Evolutionary conservation across 768 basidiomycete species (phyloP).

Genomic region (Russula griseocarnosa): DNA sequence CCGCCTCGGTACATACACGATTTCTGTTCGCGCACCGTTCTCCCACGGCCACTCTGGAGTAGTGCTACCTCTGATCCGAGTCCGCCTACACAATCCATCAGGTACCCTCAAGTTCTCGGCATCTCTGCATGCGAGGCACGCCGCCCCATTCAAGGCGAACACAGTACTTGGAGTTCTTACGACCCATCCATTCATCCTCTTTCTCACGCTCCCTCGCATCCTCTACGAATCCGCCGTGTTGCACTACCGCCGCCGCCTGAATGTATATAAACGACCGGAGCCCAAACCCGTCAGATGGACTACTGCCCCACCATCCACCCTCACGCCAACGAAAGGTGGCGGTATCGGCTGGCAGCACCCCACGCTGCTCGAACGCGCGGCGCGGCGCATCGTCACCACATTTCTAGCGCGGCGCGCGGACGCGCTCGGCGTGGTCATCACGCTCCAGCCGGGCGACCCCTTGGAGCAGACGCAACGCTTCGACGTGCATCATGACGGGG

Average conservation of each 20-base stretch:
- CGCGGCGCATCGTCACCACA: not conserved
- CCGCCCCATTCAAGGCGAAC: constrained; percentile 15
- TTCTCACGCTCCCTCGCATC: constrained; percentile 31
- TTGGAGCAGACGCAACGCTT: not conserved
- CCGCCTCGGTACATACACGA: constrained; percentile 58
- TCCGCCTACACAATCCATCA: constrained; percentile 36
- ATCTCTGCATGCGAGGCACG: constrained; percentile 34
- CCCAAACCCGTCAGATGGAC: constrained; percentile 7
- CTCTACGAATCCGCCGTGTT: not conserved
- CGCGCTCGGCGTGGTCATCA: constrained; percentile 38
- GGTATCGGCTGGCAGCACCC: constrained; percentile 9
- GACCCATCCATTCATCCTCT: constrained; percentile 48
- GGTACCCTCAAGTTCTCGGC: constrained; percentile 52
- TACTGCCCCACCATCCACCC: not conserved
- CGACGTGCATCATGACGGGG: not conserved
- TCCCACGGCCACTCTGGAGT: constrained; percentile 27
- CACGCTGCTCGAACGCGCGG: not conserved
- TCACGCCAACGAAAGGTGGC: not conserved
- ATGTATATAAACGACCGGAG: constrained; percentile 1
- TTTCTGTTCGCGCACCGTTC: constrained; percentile 50
- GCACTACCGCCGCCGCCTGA: constrained; percentile 9
- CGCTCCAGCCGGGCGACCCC: constrained; percentile 38
- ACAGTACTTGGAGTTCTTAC: constrained; percentile 40
- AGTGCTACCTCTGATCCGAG: constrained; percentile 36
- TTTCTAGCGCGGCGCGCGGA: constrained; percentile 42